Percentiles rank a stretch among this genome's conserved stretches.
These are phyloP conservation scores for Barnettozyma vustinii DNA, from an alignment of 805 yeast species.

Conservation along the genomic window DNA sequence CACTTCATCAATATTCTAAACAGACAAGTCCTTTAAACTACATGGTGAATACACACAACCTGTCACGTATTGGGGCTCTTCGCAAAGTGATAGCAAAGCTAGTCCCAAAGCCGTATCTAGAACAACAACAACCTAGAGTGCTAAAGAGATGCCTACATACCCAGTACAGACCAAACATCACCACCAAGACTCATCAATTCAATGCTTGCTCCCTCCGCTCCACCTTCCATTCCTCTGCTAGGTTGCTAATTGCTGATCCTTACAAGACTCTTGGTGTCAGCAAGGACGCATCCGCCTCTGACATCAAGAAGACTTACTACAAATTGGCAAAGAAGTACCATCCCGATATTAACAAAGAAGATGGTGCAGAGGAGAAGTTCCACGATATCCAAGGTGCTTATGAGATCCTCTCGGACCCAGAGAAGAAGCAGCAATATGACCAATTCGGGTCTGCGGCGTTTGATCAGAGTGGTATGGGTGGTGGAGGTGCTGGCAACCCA, in stretches of 20 bases:
- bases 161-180: neutral
- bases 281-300: constrained; percentile 64
- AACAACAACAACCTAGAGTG: neutral
- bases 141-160: neutral
- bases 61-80: neutral
- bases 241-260: constrained; percentile 53
- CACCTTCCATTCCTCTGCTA: constrained; percentile 39
- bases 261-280: constrained; percentile 78
- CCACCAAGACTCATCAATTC: neutral
- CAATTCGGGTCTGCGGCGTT: constrained; percentile 88
- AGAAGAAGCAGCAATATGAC: constrained; percentile 83
- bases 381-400: constrained; percentile 93
- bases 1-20: neutral
- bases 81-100: neutral
- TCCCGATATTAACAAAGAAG: constrained; percentile 94
- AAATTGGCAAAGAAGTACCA: constrained; percentile 90
- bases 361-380: constrained; percentile 80
- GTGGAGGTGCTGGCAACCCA: constrained; percentile 48
- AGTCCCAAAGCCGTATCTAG: neutral
- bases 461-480: constrained; percentile 40
- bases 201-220: neutral
- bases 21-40: neutral
- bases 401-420: constrained; percentile 81
- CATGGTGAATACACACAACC: neutral
- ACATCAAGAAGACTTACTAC: constrained; percentile 91